Percentiles rank a stretch among this genome's conserved stretches.
phyloP scores from a whole-genome alignment of 495 filamentous ascomycete species.

The Friedmanniomyces endolithicus region DNA sequence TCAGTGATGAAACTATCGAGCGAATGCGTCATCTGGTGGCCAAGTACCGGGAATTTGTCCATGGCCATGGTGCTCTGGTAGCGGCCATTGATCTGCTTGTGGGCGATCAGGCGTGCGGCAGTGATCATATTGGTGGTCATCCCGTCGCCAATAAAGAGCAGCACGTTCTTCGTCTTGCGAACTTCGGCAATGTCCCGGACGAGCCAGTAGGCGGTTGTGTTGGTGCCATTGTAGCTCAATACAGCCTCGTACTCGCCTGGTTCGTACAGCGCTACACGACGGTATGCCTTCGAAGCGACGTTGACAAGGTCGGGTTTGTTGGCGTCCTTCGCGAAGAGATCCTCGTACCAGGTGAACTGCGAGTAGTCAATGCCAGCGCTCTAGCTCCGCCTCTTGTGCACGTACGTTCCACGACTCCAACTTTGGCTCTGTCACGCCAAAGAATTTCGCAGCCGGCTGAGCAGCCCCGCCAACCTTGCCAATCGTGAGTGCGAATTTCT shows the following conservation, averaged over 20 bases:
- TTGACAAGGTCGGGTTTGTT: conserved; percentile 52
- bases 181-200: conserved; percentile 51
- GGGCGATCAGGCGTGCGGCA: conserved; percentile 59
- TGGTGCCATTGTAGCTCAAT: conserved; percentile 53
- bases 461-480: conserved; percentile 41
- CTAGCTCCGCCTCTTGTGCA: conserved; percentile 42
- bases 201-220: conserved; percentile 53
- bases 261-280: conserved; percentile 52
- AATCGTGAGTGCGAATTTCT: conserved; percentile 57
- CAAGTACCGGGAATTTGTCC: conserved; percentile 58
- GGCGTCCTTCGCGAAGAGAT: conserved; percentile 57
- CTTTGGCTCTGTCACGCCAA: conserved; percentile 45
- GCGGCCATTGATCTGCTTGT: conserved; percentile 62
- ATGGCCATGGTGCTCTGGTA: conserved; percentile 54
- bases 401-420: conserved; percentile 60
- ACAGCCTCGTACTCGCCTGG: conserved; percentile 57
- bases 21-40: conserved; percentile 44
- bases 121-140: conserved; percentile 73
- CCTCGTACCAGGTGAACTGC: conserved; percentile 24
- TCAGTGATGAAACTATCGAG: conserved; percentile 63
- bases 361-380: not conserved
- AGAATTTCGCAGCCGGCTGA: conserved; percentile 44
- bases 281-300: conserved; percentile 58
- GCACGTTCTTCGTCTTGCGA: conserved; percentile 64
- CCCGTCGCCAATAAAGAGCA: conserved; percentile 66